These are phyloP conservation scores for Solanum appendiculatum DNA, from an alignment of 257 asterid species.

Conservation along the genomic window DNA sequence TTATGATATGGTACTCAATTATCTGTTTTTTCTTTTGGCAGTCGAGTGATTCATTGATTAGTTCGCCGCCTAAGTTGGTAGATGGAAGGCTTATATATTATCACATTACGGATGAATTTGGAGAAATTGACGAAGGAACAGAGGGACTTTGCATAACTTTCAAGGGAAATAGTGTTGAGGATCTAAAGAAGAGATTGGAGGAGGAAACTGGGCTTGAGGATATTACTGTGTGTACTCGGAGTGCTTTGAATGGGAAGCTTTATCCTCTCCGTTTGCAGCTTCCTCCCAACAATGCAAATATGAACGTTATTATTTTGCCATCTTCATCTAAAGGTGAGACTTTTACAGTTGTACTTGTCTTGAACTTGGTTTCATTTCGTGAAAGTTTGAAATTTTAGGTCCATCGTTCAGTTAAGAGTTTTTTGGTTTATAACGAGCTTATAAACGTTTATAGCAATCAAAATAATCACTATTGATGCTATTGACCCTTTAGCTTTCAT, in stretches of 20 bases:
- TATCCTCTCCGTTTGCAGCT: conserved; percentile 90
- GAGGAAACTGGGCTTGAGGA: conserved; percentile 54
- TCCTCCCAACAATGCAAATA: conserved; percentile 75
- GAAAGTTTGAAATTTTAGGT: not conserved
- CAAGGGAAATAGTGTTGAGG: conserved; percentile 56
- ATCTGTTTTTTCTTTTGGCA: conserved; percentile 18
- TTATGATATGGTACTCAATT: not conserved
- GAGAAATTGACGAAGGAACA: conserved; percentile 52
- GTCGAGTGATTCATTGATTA: conserved; percentile 55
- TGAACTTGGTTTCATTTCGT: not conserved
- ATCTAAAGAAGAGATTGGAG: conserved; percentile 43
- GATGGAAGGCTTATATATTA: conserved; percentile 66
- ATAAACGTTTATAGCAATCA: not conserved
- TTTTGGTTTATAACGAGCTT: not conserved
- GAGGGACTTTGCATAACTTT: conserved; percentile 62
- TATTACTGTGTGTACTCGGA: conserved; percentile 55
- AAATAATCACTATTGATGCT: not conserved
- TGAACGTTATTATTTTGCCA: conserved; percentile 64
- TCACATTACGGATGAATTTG: conserved; percentile 48
- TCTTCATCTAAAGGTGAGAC: conserved; percentile 48
- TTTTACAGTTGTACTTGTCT: not conserved
- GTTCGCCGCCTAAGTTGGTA: conserved; percentile 53
- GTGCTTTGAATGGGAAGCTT: conserved; percentile 77
- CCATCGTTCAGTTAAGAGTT: not conserved
- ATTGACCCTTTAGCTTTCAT: not conserved